Percentiles rank a stretch among this genome's conserved stretches.
phyloP scores from a whole-genome alignment of 2,329 filamentous ascomycete genomes.

The Coleophoma cylindrospora region DNA sequence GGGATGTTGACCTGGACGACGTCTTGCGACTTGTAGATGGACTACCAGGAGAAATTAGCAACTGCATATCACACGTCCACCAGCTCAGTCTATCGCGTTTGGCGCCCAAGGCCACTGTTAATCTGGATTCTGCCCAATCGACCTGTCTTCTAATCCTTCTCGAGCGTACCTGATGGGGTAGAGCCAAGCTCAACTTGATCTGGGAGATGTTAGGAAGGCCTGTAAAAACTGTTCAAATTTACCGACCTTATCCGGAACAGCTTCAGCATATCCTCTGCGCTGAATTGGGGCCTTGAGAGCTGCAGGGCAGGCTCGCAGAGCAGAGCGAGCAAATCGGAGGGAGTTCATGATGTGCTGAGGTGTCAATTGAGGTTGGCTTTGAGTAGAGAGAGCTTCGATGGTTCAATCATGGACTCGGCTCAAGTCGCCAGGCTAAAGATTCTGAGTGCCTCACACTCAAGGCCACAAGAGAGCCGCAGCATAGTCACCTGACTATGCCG shows the following conservation, averaged over 20 bases:
- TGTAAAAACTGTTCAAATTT: constrained; percentile 16
- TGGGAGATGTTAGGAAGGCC: constrained; percentile 29
- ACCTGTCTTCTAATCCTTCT: not conserved
- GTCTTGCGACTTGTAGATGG: constrained; percentile 63
- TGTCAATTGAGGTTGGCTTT: constrained; percentile 34
- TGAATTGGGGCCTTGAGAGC: constrained; percentile 71
- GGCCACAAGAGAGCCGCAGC: not conserved
- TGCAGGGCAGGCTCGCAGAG: constrained; percentile 77
- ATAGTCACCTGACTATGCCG: too few relatives aligned
- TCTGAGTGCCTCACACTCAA: too few relatives aligned
- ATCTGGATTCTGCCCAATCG: too few relatives aligned
- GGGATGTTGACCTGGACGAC: constrained; percentile 97
- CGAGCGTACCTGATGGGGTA: constrained; percentile 90
- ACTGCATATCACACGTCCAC: too few relatives aligned
- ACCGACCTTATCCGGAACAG: constrained; percentile 74
- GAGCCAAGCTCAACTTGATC: constrained; percentile 96
- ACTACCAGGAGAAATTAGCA: constrained; percentile 40
- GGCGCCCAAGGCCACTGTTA: too few relatives aligned
- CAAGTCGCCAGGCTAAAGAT: not conserved
- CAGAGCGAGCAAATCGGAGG: constrained; percentile 85
- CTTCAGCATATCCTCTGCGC: constrained; percentile 88
- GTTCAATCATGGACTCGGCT: constrained; percentile 3
- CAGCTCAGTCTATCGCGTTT: too few relatives aligned
- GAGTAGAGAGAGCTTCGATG: constrained; percentile 10
- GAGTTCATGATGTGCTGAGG: constrained; percentile 73